Evolutionary conservation across 208 protist genomes (phyloP).

Genomic region (Phytomonas francai): DNA sequence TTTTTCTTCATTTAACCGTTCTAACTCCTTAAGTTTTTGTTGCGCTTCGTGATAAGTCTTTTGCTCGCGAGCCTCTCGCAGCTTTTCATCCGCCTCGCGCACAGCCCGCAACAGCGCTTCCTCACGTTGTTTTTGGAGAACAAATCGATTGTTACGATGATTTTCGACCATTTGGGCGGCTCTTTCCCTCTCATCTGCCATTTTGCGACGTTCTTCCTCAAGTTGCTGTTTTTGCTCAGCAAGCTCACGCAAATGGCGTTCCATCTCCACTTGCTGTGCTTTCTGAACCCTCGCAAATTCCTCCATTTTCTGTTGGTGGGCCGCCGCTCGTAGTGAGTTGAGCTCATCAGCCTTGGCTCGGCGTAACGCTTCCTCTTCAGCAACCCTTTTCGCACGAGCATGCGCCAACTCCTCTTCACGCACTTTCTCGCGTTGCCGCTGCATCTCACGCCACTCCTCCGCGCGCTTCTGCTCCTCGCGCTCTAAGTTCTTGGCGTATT

Average conservation of each 20-base stretch:
- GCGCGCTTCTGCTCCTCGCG: conserved; percentile 58
- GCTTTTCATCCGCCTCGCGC: conserved; percentile 47
- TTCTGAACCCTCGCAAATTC: conserved; percentile 55
- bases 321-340: background rate
- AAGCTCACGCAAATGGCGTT: conserved; percentile 64
- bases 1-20: conserved; percentile 36
- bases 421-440: conserved; percentile 53
- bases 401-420: conserved; percentile 42
- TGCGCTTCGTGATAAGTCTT: conserved; percentile 30
- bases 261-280: conserved; percentile 65
- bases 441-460: conserved; percentile 69
- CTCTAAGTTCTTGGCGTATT: conserved; percentile 64
- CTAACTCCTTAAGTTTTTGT: conserved; percentile 25
- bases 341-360: conserved; percentile 30
- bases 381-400: conserved; percentile 30
- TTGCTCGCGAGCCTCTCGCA: conserved; percentile 50
- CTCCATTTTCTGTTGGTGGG: conserved; percentile 33
- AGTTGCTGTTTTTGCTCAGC: conserved; percentile 56
- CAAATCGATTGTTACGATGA: conserved; percentile 29
- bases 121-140: conserved; percentile 46
- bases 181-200: conserved; percentile 49
- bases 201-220: conserved; percentile 45
- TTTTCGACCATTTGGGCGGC: conserved; percentile 33
- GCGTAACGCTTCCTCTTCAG: conserved; percentile 42
- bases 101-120: conserved; percentile 50